Evolutionary conservation across 176 grass and related monocot species (phyloP), one percentile per base, ranked within the genome.

Genomic region (Tillandsia leiboldiana): DNA sequence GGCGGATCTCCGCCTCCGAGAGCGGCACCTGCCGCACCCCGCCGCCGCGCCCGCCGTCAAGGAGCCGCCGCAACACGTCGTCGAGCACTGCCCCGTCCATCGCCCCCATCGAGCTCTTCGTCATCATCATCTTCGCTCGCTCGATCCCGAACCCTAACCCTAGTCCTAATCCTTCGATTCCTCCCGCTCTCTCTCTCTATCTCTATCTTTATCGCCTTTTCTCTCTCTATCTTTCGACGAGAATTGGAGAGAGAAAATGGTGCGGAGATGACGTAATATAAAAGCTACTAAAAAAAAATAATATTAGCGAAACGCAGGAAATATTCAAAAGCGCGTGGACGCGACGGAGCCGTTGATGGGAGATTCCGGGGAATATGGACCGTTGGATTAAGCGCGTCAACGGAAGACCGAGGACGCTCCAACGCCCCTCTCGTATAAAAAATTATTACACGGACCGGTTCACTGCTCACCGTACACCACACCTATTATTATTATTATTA

Each of bases 1-100:
- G 88, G n/a, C 92, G 85, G 76, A 96, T 96, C 88, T 91, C 92
- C 74, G 88, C 80, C 84, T 96, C 92, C 22, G 88, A 96, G 24
- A 96, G 79, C 77, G 85, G 80, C 33, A 96, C 92, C 88, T 91
- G 92, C 59, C 76, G 78, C 12, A 86, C 83, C 20, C 51, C 51
- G 10, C 70, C 69, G 10, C 70, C 69, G 49, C 85, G 75, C 70
- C 87, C 87, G 26, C 84, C 90, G 27, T 89, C 86, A 8, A 88
- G 59, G 18, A 96, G 70, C 42, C 91, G 82, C 33, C 82, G 79
- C 53, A 96, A 73, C 14, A 91, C 62, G 67, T 96, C 85, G 72
- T 96, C 91, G 76, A 96, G 70, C 65, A 77, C 87, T 47, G 79
- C 65, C 13, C 79, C 82, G 17, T 91, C 87, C 87, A 91, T 88